Percentiles rank a stretch among this genome's conserved stretches.
These are phyloP conservation scores for Ligustrum vulgare DNA, from an alignment of 257 asterid genomes.

Conservation along the genomic window DNA sequence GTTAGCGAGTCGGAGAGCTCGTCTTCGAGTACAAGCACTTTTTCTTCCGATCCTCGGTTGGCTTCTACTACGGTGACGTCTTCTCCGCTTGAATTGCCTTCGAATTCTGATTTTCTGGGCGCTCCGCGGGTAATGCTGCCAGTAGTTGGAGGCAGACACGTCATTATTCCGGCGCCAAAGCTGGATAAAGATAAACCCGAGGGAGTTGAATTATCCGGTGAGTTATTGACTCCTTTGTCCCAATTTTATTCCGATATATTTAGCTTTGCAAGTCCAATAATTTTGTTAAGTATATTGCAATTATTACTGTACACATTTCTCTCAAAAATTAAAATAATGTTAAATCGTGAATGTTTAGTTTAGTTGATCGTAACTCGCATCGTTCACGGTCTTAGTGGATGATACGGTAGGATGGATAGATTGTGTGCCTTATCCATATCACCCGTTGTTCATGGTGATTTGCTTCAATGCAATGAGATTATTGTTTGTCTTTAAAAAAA, in stretches of 20 bases:
- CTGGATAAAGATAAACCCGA: conserved; percentile 36
- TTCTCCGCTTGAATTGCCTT: conserved; percentile 31
- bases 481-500: neutral
- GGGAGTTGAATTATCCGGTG: conserved; percentile 52
- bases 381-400: too few species aligned
- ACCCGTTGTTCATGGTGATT: too few species aligned
- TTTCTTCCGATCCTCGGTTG: conserved; percentile 43
- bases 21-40: conserved; percentile 51
- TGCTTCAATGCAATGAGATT: too few species aligned
- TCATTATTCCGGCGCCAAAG: conserved; percentile 43
- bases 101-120: conserved; percentile 35
- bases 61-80: conserved; percentile 30
- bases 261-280: neutral
- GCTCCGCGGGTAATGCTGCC: conserved; percentile 69
- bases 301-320: neutral
- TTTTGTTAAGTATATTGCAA: neutral
- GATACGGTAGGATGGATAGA: too few species aligned
- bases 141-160: conserved; percentile 65
- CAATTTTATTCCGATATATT: neutral
- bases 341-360: neutral
- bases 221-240: conserved; percentile 10
- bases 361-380: neutral
- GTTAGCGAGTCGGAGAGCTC: conserved; percentile 90
- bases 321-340: neutral
- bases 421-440: too few species aligned